These are phyloP conservation scores for Coriolopsis trogii DNA, from an alignment of 1,284 basidiomycete genomes.

Conservation along the genomic window DNA sequence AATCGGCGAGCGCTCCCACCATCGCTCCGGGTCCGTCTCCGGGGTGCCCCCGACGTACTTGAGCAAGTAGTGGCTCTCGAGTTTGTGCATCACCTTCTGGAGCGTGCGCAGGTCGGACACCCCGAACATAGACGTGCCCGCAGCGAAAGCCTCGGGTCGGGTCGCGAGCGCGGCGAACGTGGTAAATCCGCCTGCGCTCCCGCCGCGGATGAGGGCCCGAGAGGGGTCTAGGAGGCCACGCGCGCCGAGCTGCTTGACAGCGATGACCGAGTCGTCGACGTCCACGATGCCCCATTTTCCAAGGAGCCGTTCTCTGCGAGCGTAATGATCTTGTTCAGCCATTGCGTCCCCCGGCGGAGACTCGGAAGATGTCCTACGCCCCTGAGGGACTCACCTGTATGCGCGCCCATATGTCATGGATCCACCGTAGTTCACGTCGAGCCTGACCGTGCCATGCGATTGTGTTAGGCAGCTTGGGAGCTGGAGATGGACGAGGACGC, in stretches of 20 bases:
- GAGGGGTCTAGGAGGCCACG: slow-evolving; percentile 47
- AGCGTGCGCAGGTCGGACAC: slow-evolving; percentile 42
- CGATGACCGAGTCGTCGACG: slow-evolving; percentile 55
- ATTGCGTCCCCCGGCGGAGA: slow-evolving; percentile 9
- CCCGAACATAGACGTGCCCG: slow-evolving; percentile 42
- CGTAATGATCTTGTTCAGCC: no score
- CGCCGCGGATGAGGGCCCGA: slow-evolving; percentile 53
- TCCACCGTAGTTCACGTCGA: slow-evolving; percentile 67
- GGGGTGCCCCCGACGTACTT: slow-evolving; percentile 47
- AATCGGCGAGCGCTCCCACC: slow-evolving; percentile 45
- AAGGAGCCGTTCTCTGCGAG: slow-evolving; percentile 48
- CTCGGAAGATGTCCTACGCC: neutral
- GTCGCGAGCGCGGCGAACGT: slow-evolving; percentile 39
- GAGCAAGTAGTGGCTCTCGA: slow-evolving; percentile 41
- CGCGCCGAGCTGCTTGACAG: slow-evolving; percentile 46
- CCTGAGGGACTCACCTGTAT: slow-evolving; percentile 43
- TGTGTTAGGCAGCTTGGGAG: neutral
- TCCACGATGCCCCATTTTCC: slow-evolving; percentile 65
- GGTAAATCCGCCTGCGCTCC: slow-evolving; percentile 48
- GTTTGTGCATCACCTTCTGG: slow-evolving; percentile 47
- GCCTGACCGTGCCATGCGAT: slow-evolving; percentile 43
- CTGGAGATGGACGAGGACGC: neutral
- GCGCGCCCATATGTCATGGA: slow-evolving; percentile 60
- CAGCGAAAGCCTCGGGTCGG: slow-evolving; percentile 31
- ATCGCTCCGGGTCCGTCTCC: slow-evolving; percentile 41